Evolutionary conservation across 371 early-diverging fungal species (phyloP).

Genomic region (Apophysomyces ossiformis): DNA sequence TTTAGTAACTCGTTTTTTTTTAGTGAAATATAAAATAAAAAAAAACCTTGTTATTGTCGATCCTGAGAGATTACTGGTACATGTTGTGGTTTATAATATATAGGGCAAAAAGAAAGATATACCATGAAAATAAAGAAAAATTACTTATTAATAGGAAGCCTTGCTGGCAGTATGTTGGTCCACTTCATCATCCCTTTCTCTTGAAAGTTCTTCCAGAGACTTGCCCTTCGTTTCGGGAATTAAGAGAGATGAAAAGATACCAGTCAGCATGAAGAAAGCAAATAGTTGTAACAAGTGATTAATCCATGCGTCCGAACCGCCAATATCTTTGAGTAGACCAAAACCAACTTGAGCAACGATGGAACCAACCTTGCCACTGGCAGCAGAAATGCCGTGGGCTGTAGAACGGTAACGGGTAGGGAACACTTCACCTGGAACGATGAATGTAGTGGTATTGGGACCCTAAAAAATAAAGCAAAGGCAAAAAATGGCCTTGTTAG

Average conservation of each 20-base stretch:
- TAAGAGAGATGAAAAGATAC: slow-evolving; percentile 62
- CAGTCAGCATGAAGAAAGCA: slow-evolving; percentile 80
- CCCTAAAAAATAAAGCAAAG: slow-evolving; percentile 14
- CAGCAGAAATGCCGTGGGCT: slow-evolving; percentile 90
- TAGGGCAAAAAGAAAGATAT: background rate
- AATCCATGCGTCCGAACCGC: slow-evolving; percentile 68
- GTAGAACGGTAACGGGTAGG: slow-evolving; percentile 88
- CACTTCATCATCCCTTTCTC: slow-evolving; percentile 22
- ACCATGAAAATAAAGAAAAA: background rate
- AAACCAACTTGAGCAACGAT: slow-evolving; percentile 80
- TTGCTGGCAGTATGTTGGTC: background rate
- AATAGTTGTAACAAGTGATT: slow-evolving; percentile 73
- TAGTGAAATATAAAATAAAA: no score
- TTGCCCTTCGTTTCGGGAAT: slow-evolving; percentile 56
- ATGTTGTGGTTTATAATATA: no score
- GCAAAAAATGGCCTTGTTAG: background rate
- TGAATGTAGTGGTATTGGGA: slow-evolving; percentile 83
- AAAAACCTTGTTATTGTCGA: no score
- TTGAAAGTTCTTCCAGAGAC: slow-evolving; percentile 48
- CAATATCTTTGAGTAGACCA: slow-evolving; percentile 72
- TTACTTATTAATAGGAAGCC: background rate
- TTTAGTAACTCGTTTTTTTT: no score
- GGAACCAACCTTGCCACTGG: slow-evolving; percentile 86
- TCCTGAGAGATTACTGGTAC: no score
- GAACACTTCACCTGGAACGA: slow-evolving; percentile 86